phyloP scores from a whole-genome alignment of 768 basidiomycete genomes.

The Amanita brunnescens region DNA sequence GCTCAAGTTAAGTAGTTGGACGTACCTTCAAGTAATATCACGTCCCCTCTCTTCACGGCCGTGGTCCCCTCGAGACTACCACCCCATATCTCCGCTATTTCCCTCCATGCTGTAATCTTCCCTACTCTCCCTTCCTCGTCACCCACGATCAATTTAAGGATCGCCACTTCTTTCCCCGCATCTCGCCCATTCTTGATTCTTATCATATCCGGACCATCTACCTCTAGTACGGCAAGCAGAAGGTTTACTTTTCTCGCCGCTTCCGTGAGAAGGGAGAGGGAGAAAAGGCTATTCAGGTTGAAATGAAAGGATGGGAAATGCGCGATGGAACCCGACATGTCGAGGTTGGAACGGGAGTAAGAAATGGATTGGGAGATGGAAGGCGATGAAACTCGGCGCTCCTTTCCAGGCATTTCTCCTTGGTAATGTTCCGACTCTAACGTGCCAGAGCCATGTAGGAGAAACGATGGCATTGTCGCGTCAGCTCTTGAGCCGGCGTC shows the following conservation, averaged over 20 bases:
- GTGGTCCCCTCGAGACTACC: constrained; percentile 26
- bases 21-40: constrained; percentile 64
- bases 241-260: constrained; percentile 39
- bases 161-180: constrained; percentile 57
- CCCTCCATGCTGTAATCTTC: constrained; percentile 74
- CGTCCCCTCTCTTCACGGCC: constrained; percentile 59
- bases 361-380: constrained; percentile 11
- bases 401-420: no score
- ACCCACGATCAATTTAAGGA: constrained; percentile 65
- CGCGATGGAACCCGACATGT: constrained; percentile 56
- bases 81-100: constrained; percentile 68
- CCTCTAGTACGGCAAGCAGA: constrained; percentile 62
- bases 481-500: constrained; percentile 1
- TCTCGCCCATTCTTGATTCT: constrained; percentile 60
- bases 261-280: constrained; percentile 32
- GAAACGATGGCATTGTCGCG: constrained; percentile 20
- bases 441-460: constrained; percentile 10
- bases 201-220: constrained; percentile 68
- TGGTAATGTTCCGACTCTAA: neutral
- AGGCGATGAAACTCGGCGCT: constrained; percentile 14
- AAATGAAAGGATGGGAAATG: constrained; percentile 72
- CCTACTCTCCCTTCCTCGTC: constrained; percentile 63
- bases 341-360: constrained; percentile 17
- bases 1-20: constrained; percentile 5
- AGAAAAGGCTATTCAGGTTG: constrained; percentile 48